Conservation (phyloP, 2,329 filamentous ascomycete genomes). For the Alternaria rosae region DNA sequence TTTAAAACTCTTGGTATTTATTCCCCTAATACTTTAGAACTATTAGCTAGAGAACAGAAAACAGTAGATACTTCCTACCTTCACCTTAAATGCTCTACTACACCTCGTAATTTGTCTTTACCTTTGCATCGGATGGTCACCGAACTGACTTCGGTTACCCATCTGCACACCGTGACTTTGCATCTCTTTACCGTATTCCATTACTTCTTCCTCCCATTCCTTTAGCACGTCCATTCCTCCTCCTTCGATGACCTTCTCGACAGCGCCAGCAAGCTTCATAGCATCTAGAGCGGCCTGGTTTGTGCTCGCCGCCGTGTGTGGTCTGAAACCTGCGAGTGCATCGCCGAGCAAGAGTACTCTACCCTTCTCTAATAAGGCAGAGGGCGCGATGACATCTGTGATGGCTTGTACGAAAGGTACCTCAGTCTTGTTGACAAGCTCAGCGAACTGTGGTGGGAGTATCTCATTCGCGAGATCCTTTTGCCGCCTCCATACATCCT, state of each 20-base stretch:
- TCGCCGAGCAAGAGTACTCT: slow-evolving; percentile 57
- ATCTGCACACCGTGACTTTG: slow-evolving; percentile 23
- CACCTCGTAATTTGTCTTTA: neutral
- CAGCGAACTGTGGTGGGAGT: slow-evolving; percentile 50
- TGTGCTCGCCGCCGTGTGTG: slow-evolving; percentile 55
- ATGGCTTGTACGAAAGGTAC: slow-evolving; percentile 56
- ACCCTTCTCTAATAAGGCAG: slow-evolving; percentile 48
- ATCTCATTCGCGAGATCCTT: slow-evolving; percentile 36
- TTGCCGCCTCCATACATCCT: slow-evolving; percentile 48
- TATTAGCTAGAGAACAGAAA: neutral
- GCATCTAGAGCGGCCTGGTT: slow-evolving; percentile 56
- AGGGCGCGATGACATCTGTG: slow-evolving; percentile 49
- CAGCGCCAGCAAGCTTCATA: slow-evolving; percentile 35
- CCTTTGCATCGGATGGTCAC: slow-evolving; percentile 11
- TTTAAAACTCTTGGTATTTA: neutral
- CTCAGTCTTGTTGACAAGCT: slow-evolving; percentile 50
- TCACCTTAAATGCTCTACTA: neutral
- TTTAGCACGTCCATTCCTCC: slow-evolving; percentile 30
- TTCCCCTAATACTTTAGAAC: too few species aligned
- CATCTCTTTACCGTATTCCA: slow-evolving; percentile 20
- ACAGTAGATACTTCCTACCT: neutral
- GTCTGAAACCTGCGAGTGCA: slow-evolving; percentile 54
- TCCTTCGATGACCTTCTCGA: slow-evolving; percentile 47
- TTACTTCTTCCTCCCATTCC: slow-evolving; percentile 42
- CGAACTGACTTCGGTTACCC: slow-evolving; percentile 25